phyloP scores from a whole-genome alignment of 805 yeast genomes.

The Saturnispora quitensis region DNA sequence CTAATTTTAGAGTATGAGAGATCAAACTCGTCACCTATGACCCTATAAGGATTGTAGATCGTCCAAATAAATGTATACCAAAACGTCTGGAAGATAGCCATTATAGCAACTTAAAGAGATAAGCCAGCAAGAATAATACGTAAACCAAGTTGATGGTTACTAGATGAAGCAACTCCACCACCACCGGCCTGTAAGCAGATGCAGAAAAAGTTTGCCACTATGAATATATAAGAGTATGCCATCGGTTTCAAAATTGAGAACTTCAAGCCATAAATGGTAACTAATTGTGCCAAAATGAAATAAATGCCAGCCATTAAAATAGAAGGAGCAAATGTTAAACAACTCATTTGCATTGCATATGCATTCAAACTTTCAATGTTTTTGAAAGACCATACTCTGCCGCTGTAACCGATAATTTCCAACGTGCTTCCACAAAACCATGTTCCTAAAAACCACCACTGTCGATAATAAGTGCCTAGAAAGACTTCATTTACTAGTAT shows the following conservation, averaged over 20 bases:
- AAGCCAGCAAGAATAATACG: constrained; percentile 68
- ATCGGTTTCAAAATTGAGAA: constrained; percentile 48
- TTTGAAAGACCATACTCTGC: constrained; percentile 36
- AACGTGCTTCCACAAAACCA: constrained; percentile 46
- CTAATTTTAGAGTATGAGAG: constrained; percentile 30
- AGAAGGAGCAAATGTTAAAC: constrained; percentile 72
- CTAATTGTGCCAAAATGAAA: constrained; percentile 56
- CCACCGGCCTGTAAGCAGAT: constrained; percentile 63
- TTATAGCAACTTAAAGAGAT: constrained; percentile 59
- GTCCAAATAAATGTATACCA: constrained; percentile 36
- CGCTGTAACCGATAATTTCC: constrained; percentile 58
- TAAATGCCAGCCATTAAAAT: constrained; percentile 81
- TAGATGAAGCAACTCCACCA: constrained; percentile 43
- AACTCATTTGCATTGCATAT: constrained; percentile 55
- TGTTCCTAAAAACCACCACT: constrained; percentile 57
- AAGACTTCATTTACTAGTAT: constrained; percentile 34
- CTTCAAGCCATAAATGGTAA: constrained; percentile 48
- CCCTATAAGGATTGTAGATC: constrained; percentile 21
- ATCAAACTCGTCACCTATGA: constrained; percentile 26
- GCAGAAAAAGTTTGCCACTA: constrained; percentile 54
- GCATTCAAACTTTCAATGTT: constrained; percentile 28
- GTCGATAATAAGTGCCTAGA: constrained; percentile 37
- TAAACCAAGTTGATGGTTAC: constrained; percentile 10
- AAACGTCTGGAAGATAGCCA: constrained; percentile 46
- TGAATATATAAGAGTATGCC: constrained; percentile 54